Percentiles rank a stretch among this genome's conserved stretches.
These are phyloP conservation scores for Sarcomyxa edulis DNA, from an alignment of 768 basidiomycete genomes.

Conservation along the genomic window DNA sequence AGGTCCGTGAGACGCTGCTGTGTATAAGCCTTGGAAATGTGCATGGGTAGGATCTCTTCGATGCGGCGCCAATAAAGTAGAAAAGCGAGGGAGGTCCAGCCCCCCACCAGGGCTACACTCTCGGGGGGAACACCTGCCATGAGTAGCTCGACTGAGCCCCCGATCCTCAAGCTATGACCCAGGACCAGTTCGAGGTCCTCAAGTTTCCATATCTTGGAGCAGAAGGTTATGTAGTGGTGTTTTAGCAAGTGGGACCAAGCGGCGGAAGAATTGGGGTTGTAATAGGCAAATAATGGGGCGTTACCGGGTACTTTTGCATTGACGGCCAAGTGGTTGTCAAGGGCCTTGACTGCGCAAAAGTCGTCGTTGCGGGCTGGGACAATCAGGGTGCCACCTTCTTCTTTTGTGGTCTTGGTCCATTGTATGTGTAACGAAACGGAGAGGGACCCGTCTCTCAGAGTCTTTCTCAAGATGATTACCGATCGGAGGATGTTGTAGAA, in stretches of 20 bases:
- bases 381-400: conserved; percentile 7
- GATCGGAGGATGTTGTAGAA: conserved; percentile 4
- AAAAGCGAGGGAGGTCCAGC: conserved; percentile 27
- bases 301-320: conserved; percentile 8
- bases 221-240: conserved; percentile 9
- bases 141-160: conserved; percentile 24
- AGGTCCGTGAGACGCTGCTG: background rate
- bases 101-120: conserved; percentile 20
- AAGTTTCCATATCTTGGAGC: conserved; percentile 10
- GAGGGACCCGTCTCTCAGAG: no score
- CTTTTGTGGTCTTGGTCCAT: conserved; percentile 24
- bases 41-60: conserved; percentile 15
- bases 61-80: conserved; percentile 19
- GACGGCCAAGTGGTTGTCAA: conserved; percentile 14
- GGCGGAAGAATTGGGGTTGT: background rate
- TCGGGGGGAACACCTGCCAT: conserved; percentile 22
- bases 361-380: conserved; percentile 10
- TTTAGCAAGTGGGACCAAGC: conserved; percentile 8
- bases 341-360: conserved; percentile 13
- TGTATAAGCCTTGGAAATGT: conserved; percentile 4
- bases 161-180: conserved; percentile 29
- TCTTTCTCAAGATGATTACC: conserved; percentile 8
- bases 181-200: conserved; percentile 7
- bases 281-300: conserved; percentile 11
- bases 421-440: conserved; percentile 20